Base-by-base conservation (phyloP, 2,329 filamentous ascomycete species). In the Celoporthe dispersa region DNA sequence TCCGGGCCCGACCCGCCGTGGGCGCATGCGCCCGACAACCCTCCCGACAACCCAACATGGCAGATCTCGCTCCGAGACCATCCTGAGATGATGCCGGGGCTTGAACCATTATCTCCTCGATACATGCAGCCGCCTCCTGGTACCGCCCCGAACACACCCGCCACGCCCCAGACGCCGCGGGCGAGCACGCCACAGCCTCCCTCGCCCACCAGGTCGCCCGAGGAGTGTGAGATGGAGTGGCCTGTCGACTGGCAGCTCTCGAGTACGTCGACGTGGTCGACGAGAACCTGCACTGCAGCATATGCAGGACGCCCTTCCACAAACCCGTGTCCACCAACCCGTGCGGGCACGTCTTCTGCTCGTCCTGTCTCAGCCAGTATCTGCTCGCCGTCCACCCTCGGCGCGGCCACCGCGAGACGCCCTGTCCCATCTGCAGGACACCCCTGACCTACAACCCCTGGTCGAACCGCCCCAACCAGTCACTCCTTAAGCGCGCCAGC, bases 301-400 rank as follows among this genome's bases (percentile, higher is more conserved):
- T 81, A 63, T 91, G 89, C 79, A 87, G 87, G 74, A 84, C 87
- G 14, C 86, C 89, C 3, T 83, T 91, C 57, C 80, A 91, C 63
- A 82, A 86, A 19, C 88, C 89, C 0, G 82, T 89, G 63, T 89
- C 88, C 57, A 90, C 88, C 0, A 74, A 73, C 16, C 80, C 81
- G 9, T 91, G 89, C 78, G 87, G 90, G 70, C 89, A 91, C 76
- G 89, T 88, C 16, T 91, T 91, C 76, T 91, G 89, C 75, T 84
- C 85, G 66, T 81, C 81, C 5, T 91, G 89, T 75, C 80, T 91
- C 35, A 74, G 79, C 60, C 80, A 71, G 81, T 84, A 37, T 51
- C 65, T 44, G 39, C 57, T 31, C 51, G 59, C 28, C 57, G 33
- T 25, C 60, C 35, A 11, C 9, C 79, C 83, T 64, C 77, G 79